Conservation (phyloP, 257 asterid genomes). For the Echium plantagineum region DNA sequence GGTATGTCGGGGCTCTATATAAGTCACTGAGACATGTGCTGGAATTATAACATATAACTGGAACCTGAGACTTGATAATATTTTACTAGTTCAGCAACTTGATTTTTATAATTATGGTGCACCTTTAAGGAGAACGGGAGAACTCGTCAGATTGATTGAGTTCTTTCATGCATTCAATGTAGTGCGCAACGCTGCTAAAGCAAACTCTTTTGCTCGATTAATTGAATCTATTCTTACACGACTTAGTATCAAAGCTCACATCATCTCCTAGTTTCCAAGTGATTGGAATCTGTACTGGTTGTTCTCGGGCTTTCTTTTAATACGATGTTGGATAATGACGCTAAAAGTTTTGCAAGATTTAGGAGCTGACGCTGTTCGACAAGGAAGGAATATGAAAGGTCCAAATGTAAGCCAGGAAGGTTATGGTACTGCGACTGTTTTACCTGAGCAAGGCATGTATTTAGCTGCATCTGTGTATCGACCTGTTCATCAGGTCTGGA, state of each 20-base stretch:
- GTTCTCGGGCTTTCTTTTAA: too few relatives aligned
- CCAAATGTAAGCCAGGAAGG: constrained; percentile 90
- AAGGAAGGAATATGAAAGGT: constrained; percentile 87
- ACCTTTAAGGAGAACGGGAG: too few relatives aligned
- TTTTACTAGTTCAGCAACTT: too few relatives aligned
- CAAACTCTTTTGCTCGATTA: too few relatives aligned
- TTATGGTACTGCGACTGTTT: constrained; percentile 82
- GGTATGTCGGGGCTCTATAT: constrained; percentile 33
- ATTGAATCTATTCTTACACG: too few relatives aligned
- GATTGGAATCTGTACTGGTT: too few relatives aligned
- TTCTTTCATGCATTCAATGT: too few relatives aligned
- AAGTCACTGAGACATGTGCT: neutral
- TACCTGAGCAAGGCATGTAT: constrained; percentile 97
- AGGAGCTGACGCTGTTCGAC: constrained; percentile 70
- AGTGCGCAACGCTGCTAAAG: too few relatives aligned
- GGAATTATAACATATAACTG: neutral
- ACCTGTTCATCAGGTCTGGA: constrained; percentile 86
- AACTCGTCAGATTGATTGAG: too few relatives aligned
- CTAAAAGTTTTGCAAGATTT: constrained; percentile 5
- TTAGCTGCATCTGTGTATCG: constrained; percentile 92
- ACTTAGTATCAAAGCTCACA: too few relatives aligned
- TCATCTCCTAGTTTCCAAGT: too few relatives aligned
- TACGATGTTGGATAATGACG: neutral
- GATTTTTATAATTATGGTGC: too few relatives aligned
- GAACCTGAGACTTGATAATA: neutral